These are phyloP conservation scores for Aquanectria penicillioides DNA, from an alignment of 2,329 filamentous ascomycete genomes.

Conservation along the genomic window DNA sequence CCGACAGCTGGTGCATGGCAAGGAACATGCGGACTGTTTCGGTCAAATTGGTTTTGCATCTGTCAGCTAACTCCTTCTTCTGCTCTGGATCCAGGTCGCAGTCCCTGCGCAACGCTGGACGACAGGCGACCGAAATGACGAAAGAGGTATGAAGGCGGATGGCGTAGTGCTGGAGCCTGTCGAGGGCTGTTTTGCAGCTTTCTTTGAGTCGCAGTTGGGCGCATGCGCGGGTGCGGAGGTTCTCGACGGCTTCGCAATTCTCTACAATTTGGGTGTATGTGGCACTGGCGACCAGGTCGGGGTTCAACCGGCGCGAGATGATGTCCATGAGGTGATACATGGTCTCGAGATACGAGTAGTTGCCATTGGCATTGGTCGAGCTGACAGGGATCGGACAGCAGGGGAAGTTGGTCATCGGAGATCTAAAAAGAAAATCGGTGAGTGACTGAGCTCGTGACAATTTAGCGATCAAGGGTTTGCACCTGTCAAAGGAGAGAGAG, in stretches of 20 bases:
- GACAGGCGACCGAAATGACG: constrained; percentile 72
- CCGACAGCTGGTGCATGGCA: constrained; percentile 74
- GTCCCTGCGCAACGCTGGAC: constrained; percentile 68
- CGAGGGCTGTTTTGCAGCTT: constrained; percentile 70
- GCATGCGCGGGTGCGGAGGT: constrained; percentile 58
- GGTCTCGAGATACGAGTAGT: constrained; percentile 69
- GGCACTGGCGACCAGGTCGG: constrained; percentile 60
- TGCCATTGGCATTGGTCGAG: constrained; percentile 53
- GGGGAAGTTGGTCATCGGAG: constrained; percentile 70
- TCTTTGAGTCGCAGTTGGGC: constrained; percentile 68
- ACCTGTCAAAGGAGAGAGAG: constrained; percentile 73
- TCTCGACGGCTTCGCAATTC: constrained; percentile 65
- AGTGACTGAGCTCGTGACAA: constrained; percentile 20
- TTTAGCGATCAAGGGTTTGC: constrained; percentile 28
- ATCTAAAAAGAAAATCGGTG: constrained; percentile 50
- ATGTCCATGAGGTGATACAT: constrained; percentile 73
- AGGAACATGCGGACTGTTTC: constrained; percentile 76
- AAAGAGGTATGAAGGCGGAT: constrained; percentile 73
- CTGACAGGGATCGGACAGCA: constrained; percentile 63
- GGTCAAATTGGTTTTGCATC: constrained; percentile 70
- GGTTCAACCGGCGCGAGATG: constrained; percentile 66
- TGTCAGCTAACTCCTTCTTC: constrained; percentile 64
- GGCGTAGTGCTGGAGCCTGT: constrained; percentile 71
- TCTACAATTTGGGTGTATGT: constrained; percentile 66
- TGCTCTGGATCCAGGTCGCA: constrained; percentile 62